Base-by-base conservation (phyloP, 768 basidiomycete genomes). In the Leucosporidium creatinivorum region DNA sequence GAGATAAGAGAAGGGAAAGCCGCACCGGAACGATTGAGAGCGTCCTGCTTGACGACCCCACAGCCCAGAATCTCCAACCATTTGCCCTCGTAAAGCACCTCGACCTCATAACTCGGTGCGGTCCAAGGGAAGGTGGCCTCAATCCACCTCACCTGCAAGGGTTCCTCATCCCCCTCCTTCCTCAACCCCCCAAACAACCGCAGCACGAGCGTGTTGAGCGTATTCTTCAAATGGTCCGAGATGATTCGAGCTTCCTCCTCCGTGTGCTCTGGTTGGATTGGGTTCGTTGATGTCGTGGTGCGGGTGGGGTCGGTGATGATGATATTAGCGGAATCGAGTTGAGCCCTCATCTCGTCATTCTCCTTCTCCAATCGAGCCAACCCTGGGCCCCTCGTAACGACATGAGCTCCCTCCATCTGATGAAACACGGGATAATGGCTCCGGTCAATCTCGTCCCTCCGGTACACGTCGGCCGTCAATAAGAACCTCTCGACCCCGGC, bases 41-140 rank as follows among this genome's bases (percentile, higher is more conserved):
- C 96, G 31, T 87, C 86, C 77, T 97, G 93, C 68, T 85, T 83
- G 49, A 98, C 85, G 28, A 99, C 91, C 2, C 96, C 96, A 67
- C 85, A 93, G 0, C 96, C 96, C 9, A 98, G 81, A 63, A 99
- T 90, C 78, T 98, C 96, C 28, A 99, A 81, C 96, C 96, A 99
- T 78, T 93, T 89, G 1, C 92, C 96, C 65, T 87, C 85, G 81
- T 89, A 98, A 79, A 93, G 88, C 7, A 98, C 93, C 77, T 99
- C 96, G 51, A 99, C 93, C 76, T 99, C 94, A 76, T 90, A 99
- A 77, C 93, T 96, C 13, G 96, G 96, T 67, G 87, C 89, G 63
- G 96, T 99, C 82, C 94, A 99, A 2, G 96, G 96, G 80, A 99
- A 98, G 75, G 89, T 91, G 3, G 94, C 91, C 76, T 97, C 92